Conservation (phyloP, 495 filamentous ascomycete species). For the Collariella sp. region DNA sequence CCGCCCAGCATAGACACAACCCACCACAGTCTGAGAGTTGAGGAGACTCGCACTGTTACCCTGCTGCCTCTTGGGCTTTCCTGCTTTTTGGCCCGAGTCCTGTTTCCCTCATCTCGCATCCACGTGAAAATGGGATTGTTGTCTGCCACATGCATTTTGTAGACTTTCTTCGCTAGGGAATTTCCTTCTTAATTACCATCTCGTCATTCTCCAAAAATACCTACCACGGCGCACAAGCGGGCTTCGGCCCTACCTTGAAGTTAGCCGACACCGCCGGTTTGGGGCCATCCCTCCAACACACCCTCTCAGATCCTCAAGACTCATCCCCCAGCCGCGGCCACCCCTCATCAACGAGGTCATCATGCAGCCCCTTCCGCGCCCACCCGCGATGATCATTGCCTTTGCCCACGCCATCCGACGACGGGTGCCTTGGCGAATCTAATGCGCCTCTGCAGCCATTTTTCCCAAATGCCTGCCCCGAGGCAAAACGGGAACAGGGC, state of each 20-base stretch:
- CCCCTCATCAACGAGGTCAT: slow-evolving; percentile 12
- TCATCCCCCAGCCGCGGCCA: background rate
- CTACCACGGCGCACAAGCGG: background rate
- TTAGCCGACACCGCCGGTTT: background rate
- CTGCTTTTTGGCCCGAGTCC: too few relatives aligned
- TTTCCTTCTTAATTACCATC: too few relatives aligned
- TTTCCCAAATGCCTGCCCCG: too few relatives aligned
- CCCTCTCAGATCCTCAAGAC: background rate
- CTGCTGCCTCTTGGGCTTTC: background rate
- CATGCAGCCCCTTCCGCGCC: slow-evolving; percentile 1
- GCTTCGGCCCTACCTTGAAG: background rate
- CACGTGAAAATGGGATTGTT: background rate
- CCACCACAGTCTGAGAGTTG: background rate
- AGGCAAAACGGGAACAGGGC: too few relatives aligned
- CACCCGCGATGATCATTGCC: slow-evolving; percentile 6
- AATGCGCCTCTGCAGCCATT: background rate
- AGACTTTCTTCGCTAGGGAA: too few relatives aligned
- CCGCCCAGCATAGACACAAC: background rate
- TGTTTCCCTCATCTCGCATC: background rate
- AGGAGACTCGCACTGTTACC: background rate
- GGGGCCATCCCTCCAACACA: background rate
- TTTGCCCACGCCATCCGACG: background rate
- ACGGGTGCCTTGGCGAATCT: background rate
- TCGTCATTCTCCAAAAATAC: background rate
- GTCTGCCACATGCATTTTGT: background rate